These are phyloP conservation scores for Claviceps digitariae DNA, from an alignment of 2,329 filamentous ascomycete genomes.

Conservation along the genomic window DNA sequence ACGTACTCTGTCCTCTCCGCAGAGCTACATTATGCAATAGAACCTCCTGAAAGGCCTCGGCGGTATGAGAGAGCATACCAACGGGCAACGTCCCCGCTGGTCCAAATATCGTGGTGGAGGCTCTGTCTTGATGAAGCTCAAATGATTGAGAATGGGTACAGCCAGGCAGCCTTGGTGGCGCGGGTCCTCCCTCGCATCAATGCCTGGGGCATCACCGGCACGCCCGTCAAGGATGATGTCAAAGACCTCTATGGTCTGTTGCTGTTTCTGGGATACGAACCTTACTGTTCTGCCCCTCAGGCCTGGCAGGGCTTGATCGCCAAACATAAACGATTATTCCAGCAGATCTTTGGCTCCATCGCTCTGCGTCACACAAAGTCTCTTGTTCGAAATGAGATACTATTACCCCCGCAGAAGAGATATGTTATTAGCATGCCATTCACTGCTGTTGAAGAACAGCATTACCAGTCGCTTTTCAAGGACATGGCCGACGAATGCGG, in stretches of 20 bases:
- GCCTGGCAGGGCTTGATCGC: slow-evolving; percentile 56
- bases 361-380: slow-evolving; percentile 79
- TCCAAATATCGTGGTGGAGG: slow-evolving; percentile 78
- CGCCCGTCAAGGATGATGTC: slow-evolving; percentile 70
- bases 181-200: slow-evolving; percentile 69
- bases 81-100: slow-evolving; percentile 58
- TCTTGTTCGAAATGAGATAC: slow-evolving; percentile 62
- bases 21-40: slow-evolving; percentile 65
- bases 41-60: slow-evolving; percentile 54
- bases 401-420: slow-evolving; percentile 69
- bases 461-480: slow-evolving; percentile 65
- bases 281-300: slow-evolving; percentile 50
- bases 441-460: slow-evolving; percentile 78
- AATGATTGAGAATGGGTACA: slow-evolving; percentile 84
- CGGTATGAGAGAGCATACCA: slow-evolving; percentile 54
- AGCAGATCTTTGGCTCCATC: slow-evolving; percentile 54
- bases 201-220: slow-evolving; percentile 82
- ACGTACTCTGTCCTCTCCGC: slow-evolving; percentile 58
- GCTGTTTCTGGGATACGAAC: slow-evolving; percentile 66
- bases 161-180: slow-evolving; percentile 68
- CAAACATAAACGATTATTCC: slow-evolving; percentile 50
- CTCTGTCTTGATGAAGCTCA: slow-evolving; percentile 70
- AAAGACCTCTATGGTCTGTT: slow-evolving; percentile 68
- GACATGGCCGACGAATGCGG: slow-evolving; percentile 60
- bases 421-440: slow-evolving; percentile 84